phyloP scores from a whole-genome alignment of 2,329 filamentous ascomycete genomes.

The Boeremia lycopersici region DNA sequence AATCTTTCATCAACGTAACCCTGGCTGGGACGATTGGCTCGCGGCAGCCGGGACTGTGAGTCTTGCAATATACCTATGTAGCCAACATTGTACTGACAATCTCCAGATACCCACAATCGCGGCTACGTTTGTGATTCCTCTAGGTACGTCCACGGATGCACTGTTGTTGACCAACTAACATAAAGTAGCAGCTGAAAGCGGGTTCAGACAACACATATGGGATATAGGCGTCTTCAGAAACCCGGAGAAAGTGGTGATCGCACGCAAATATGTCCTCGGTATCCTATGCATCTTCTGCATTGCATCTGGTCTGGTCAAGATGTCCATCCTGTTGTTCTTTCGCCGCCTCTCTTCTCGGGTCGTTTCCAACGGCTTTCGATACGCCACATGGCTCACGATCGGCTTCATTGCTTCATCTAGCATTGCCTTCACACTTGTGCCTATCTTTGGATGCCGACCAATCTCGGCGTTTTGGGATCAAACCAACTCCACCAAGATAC shows the following conservation, averaged over 20 bases:
- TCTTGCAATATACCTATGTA: background rate
- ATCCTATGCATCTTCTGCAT: conserved; percentile 36
- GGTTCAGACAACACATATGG: conserved; percentile 39
- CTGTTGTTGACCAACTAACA: conserved; percentile 15
- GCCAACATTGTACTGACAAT: background rate
- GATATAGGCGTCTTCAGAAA: conserved; percentile 23
- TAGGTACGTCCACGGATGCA: conserved; percentile 19
- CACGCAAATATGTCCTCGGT: conserved; percentile 38
- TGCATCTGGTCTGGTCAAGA: conserved; percentile 38
- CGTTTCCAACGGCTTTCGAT: conserved; percentile 32
- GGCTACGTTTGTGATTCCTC: conserved; percentile 28
- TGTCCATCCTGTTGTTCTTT: conserved; percentile 44
- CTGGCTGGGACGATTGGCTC: conserved; percentile 41
- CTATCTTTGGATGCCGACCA: conserved; percentile 37
- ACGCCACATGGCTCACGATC: conserved; percentile 35
- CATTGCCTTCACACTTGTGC: conserved; percentile 35
- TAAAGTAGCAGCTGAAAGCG: conserved; percentile 18
- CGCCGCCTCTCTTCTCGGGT: conserved; percentile 35
- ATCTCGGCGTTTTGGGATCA: conserved; percentile 43
- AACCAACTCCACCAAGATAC: conserved; percentile 20
- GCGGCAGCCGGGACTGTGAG: conserved; percentile 34
- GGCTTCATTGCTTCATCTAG: conserved; percentile 34
- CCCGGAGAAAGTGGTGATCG: conserved; percentile 16
- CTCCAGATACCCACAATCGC: conserved; percentile 25
- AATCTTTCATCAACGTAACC: conserved; percentile 30